Evolutionary conservation across 2,329 filamentous ascomycete genomes (phyloP).

Genomic region (Hymenoscyphus fructigenus): DNA sequence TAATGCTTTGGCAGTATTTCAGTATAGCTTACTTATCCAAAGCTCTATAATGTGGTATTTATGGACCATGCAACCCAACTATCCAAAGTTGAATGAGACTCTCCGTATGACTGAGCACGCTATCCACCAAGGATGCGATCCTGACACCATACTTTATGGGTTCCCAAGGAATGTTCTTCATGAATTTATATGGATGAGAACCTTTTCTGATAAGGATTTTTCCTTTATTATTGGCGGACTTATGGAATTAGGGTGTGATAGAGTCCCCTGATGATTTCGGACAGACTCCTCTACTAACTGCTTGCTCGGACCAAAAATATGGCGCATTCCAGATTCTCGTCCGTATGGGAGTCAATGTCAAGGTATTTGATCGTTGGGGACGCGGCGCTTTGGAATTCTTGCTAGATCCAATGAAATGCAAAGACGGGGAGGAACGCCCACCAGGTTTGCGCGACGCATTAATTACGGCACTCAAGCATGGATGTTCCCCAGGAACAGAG

Average conservation of each 20-base stretch:
- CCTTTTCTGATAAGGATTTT: neutral
- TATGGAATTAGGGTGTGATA: neutral
- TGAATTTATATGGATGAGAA: neutral
- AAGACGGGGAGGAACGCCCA: neutral
- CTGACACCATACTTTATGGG: neutral
- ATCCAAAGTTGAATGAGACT: accelerated
- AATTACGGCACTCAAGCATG: neutral
- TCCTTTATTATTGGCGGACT: neutral
- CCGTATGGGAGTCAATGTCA: neutral
- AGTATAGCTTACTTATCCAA: neutral
- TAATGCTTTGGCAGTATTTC: too few relatives aligned
- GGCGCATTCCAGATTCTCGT: neutral
- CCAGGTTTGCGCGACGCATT: neutral
- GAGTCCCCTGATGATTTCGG: neutral
- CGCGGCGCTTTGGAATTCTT: neutral
- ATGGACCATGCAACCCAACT: neutral
- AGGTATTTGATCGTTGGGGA: neutral
- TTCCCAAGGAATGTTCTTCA: neutral
- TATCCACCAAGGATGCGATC: neutral
- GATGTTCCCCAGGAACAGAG: neutral
- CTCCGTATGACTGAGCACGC: neutral
- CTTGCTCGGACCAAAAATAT: neutral
- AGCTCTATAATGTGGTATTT: neutral
- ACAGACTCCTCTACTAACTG: neutral
- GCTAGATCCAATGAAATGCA: accelerated